phyloP scores from a whole-genome alignment of 176 grass and related monocot genomes.

The Ananas comosus region DNA sequence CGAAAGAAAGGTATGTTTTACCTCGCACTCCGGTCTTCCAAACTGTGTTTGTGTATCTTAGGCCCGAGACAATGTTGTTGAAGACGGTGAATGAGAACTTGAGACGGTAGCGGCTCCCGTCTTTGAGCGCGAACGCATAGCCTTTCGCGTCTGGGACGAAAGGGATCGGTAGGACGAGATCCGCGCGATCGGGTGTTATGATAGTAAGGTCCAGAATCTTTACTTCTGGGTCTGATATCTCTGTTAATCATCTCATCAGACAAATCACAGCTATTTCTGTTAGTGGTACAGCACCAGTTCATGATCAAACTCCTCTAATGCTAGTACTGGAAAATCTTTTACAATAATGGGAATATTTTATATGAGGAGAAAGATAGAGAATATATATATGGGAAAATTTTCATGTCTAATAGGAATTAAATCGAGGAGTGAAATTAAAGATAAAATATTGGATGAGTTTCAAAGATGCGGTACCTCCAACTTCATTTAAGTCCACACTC shows the following conservation, averaged over 20 bases:
- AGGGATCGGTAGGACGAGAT: constrained; percentile 60
- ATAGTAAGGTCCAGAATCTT: constrained; percentile 73
- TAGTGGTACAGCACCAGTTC: no score
- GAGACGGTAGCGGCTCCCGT: constrained; percentile 74
- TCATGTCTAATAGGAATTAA: no score
- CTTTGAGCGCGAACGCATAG: constrained; percentile 73
- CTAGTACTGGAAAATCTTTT: no score
- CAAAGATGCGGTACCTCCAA: constrained; percentile 36
- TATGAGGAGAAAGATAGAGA: no score
- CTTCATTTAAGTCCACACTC: constrained; percentile 55
- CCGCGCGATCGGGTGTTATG: constrained; percentile 35
- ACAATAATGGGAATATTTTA: no score
- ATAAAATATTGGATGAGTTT: not conserved
- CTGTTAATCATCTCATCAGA: constrained; percentile 19
- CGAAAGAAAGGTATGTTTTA: constrained; percentile 15
- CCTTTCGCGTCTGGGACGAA: constrained; percentile 58
- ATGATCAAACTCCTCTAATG: no score
- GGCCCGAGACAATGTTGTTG: constrained; percentile 89
- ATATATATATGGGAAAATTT: no score
- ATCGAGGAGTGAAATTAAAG: not conserved
- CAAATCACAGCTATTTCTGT: not conserved
- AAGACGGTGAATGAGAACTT: constrained; percentile 64
- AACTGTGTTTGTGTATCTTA: constrained; percentile 82
- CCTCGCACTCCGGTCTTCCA: constrained; percentile 86
- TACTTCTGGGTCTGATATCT: constrained; percentile 69